Base-by-base conservation (phyloP, 192 early-diverging fungal species). In the Backusella tuberculispora region DNA sequence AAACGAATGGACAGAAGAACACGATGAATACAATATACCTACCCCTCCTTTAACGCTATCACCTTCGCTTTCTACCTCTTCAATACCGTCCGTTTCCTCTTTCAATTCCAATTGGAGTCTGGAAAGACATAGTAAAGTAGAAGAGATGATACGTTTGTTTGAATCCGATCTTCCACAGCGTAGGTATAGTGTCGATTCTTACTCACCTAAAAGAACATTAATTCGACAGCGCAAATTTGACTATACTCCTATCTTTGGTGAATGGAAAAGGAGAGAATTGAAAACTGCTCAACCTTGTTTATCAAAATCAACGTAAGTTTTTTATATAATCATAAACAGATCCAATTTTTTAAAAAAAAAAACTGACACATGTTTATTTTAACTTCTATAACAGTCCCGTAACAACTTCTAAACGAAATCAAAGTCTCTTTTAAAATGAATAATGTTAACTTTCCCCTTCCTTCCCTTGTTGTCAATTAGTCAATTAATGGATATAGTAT, bases 181-280 rank as follows among this genome's bases (percentile, higher is more conserved):
- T 26, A 60, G 53, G 9, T 24, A 60, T 4, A 60, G 53, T 60
- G 53, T 60, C 26, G 53, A 60, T 12, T 60, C 53, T 24, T 60
- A 60, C 12, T 60, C 53, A 4, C 53, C 53, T 60, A 8, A 26
- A 60, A 60, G 26, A 60, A 21, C 53, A 12, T 12, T 60, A 21
- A 60, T 60, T 60, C 53, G 53, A 4, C 53, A 60, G 13, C 53
- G 53, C 9, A 19, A 24, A 60, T 60, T 60, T n/a, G 21, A 60
- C 12, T 60, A 60, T 24, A 60, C 53, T 12, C 53, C 53, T 60
- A 26, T 60, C 13, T 60, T 60, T 26, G 21, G 53, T 26, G 53
- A 24, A 60, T 60, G 53, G 53, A 60, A 60, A 60, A 60, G 53
- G 53, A 60, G 53, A 60, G 53, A 60, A 60, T 60, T 60, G 53